Base-by-base conservation (phyloP, 345 rosid genomes). In the Syzygium oleosum region DNA sequence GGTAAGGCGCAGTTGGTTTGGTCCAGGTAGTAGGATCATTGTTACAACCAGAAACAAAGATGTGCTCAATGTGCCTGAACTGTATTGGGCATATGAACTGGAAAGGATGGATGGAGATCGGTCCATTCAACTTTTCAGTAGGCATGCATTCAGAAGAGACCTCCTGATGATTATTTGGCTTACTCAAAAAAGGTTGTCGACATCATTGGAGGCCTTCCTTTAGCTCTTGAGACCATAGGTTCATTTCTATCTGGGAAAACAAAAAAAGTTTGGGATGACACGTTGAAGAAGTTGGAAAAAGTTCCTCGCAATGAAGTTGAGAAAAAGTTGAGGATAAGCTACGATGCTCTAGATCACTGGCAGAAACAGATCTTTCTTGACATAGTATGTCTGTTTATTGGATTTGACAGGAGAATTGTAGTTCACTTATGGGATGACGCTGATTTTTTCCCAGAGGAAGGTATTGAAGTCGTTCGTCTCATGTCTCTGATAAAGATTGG, bases 341-440 rank as follows among this genome's bases (percentile, higher is more conserved):
- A 79, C 52, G 83, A 88, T 53, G 89, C 89, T 22, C 68, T 88
- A 43, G 89, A 88, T 55, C 89, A 88, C 51, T 85, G 85, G 89
- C 87, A 88, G 84, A 88, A 85, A 80, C 89, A 88, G 58, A 88
- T 88, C 53, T 88, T 88, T 68, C 87, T 88, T 31, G 89, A 88
- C 79, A 85, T 88, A 21, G 89, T 86, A 9, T 88, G 89, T 77
- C 17, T 88, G n/a, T 85, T 88, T 51, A 88, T 88, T 15, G 89
- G 89, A 11, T 85, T 31, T 25, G 87, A 88, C 58, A 88, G 79
- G 89, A 85, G 87, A 41, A 88, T 88, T 21, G 89, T 61, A 6
- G 85, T 88, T 52, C 87, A 88, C 52, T 54, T 88, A 49, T 88
- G 89, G 87, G 89, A 88, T 51, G 85, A 85, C 10, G 68, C 85